Evolutionary conservation across 2,329 filamentous ascomycete species (phyloP), one percentile per base, ranked within the genome.

Genomic region (Rhinocladiella mackenziei): DNA sequence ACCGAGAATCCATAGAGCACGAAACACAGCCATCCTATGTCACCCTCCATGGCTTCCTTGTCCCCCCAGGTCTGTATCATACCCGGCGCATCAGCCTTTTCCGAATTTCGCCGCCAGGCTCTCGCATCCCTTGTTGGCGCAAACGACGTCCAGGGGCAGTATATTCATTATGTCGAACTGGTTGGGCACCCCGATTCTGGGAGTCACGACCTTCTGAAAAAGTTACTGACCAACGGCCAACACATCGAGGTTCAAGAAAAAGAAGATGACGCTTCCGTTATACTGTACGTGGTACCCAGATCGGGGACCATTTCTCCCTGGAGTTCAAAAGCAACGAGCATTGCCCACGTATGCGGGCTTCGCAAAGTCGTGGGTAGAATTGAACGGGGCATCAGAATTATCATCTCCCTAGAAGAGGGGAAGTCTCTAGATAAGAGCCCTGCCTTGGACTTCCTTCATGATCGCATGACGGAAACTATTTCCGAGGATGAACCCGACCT

Each of bases 311-410:
- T 94, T 56, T 96, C 89, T 29, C 92, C 92, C 62, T 98, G 92
- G 92, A 96, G 89, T 68, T 95, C 89, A 44, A 89, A 96, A 66
- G 91, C 89, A 19, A 95, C 91, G 34, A 91, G 82, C 63, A 96
- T 97, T 64, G 85, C 91, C 41, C 82, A 92, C 55, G 91, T 96
- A 22, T 97, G 91, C 63, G 89, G 86, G 18, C 72, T 97, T 48
- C 79, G 81, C 30, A 67, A 79, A 40, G 76, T 84, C 20, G 77
- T 83, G 35, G 75, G 83, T 61, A 83, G 91, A 45, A 86, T 97
- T 56, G 92, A 98, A 70, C 80, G 89, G 56, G 92, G 89, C 39
- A 80, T 92, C 58, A 77, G 84, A 57, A 76, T 97, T 50, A 83
- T 81, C 10, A 56, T 75, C 84, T 58, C 72, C 55, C 57, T 78